Conservation (phyloP, 768 basidiomycete genomes). For the Infundibulicybe gibba region DNA sequence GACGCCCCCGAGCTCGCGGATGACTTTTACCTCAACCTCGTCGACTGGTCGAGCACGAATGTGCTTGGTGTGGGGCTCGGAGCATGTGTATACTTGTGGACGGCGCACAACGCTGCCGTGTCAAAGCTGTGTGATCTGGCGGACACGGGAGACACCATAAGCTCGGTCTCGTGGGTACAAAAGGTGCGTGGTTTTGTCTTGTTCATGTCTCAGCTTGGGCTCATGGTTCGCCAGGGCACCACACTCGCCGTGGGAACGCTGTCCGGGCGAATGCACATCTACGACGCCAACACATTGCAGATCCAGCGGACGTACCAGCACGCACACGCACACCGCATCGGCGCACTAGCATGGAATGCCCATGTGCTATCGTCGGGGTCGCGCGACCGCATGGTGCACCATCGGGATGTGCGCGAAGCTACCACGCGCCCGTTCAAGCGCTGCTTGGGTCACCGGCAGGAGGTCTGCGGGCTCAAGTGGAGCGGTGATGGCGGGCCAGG, state of each 20-base stretch:
- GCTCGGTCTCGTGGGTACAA: conserved; percentile 93
- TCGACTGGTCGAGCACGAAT: conserved; percentile 96
- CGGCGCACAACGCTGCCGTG: conserved; percentile 89
- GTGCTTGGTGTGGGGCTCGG: conserved; percentile 92
- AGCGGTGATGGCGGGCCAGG: conserved; percentile 46
- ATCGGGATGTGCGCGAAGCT: conserved; percentile 85
- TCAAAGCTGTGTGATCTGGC: conserved; percentile 86
- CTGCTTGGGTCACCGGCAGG: conserved; percentile 79
- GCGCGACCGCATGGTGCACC: conserved; percentile 85
- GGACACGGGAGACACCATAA: conserved; percentile 67
- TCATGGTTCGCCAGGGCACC: conserved; percentile 49
- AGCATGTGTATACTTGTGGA: conserved; percentile 95
- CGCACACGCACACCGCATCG: conserved; percentile 88
- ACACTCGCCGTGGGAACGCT: conserved; percentile 92
- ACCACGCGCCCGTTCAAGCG: conserved; percentile 62
- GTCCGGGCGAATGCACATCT: conserved; percentile 87
- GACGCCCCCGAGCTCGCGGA: conserved; percentile 97
- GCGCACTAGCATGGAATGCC: conserved; percentile 91
- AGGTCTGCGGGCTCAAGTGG: conserved; percentile 96
- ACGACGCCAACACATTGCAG: conserved; percentile 79
- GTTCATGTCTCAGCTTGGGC: conserved; percentile 1
- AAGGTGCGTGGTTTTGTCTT: conserved; percentile 25
- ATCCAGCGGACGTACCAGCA: conserved; percentile 77
- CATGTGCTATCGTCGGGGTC: conserved; percentile 88
- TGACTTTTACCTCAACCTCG: conserved; percentile 97